Evolutionary conservation across 805 yeast species (phyloP).

Genomic region (Spathaspora boniae): DNA sequence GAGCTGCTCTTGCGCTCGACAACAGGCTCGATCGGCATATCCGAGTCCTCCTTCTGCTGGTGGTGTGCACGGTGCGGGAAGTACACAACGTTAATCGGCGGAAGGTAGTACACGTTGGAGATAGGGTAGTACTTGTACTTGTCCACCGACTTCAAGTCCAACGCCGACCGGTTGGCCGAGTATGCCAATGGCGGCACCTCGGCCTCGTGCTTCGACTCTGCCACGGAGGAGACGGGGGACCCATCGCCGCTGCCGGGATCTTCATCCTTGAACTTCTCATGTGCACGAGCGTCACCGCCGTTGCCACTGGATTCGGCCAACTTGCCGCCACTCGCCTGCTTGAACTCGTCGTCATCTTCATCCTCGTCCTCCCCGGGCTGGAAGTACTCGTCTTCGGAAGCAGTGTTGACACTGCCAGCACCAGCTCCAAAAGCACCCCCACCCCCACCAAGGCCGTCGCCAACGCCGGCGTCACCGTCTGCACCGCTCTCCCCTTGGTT

Average conservation of each 20-base stretch:
- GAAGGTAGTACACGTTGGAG: constrained; percentile 47
- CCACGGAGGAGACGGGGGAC: constrained; percentile 8
- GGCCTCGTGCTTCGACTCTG: constrained; percentile 11
- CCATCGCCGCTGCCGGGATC: constrained; percentile 9
- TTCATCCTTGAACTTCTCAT: constrained; percentile 5
- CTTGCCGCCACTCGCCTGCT: background rate
- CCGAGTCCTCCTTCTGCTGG: constrained; percentile 9
- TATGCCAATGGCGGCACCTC: constrained; percentile 13
- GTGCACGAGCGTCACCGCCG: background rate
- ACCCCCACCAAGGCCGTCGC: background rate
- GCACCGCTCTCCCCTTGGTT: background rate
- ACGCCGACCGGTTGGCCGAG: constrained; percentile 9
- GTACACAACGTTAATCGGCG: constrained; percentile 54
- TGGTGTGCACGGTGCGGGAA: constrained; percentile 55
- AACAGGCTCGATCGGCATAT: constrained; percentile 11
- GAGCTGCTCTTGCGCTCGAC: constrained; percentile 4
- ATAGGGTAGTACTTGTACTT: constrained; percentile 50
- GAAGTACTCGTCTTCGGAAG: background rate
- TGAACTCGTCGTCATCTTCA: constrained; percentile 8
- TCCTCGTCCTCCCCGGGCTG: constrained; percentile 9
- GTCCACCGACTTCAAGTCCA: constrained; percentile 12
- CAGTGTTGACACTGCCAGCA: background rate
- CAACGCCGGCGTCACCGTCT: background rate
- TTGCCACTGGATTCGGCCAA: background rate
- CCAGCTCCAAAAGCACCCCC: constrained; percentile 6